Percentiles rank a stretch among this genome's conserved stretches.
These are phyloP conservation scores for Ustilago esculenta DNA, from an alignment of 1,284 basidiomycete species.

Conservation along the genomic window DNA sequence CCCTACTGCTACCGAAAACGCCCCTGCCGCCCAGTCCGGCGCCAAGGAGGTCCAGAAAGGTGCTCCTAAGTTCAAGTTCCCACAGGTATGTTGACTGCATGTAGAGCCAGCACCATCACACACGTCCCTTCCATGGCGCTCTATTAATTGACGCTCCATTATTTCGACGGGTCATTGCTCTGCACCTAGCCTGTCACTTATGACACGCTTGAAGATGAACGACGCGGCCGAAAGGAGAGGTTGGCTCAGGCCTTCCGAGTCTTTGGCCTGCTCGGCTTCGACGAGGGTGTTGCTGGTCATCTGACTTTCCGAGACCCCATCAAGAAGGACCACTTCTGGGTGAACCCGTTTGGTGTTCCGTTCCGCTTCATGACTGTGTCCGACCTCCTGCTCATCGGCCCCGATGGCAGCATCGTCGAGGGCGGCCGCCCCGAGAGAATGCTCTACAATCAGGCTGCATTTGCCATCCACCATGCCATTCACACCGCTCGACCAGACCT, in stretches of 20 bases:
- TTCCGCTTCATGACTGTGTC: slow-evolving; percentile 53
- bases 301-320: slow-evolving; percentile 75
- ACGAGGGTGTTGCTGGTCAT: slow-evolving; percentile 72
- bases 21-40: slow-evolving; percentile 32
- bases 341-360: slow-evolving; percentile 55
- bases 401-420: slow-evolving; percentile 48
- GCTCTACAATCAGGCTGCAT: slow-evolving; percentile 69
- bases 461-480: slow-evolving; percentile 72
- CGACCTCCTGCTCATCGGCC: slow-evolving; percentile 54
- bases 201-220: slow-evolving; percentile 69
- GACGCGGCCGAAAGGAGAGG: slow-evolving; percentile 72
- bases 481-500: slow-evolving; percentile 75
- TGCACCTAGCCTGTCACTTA: slow-evolving; percentile 68
- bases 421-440: slow-evolving; percentile 54
- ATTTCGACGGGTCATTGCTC: too few relatives aligned
- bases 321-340: slow-evolving; percentile 72
- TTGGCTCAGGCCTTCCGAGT: slow-evolving; percentile 72
- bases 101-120: too few relatives aligned
- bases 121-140: too few relatives aligned
- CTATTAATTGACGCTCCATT: too few relatives aligned
- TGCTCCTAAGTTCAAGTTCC: slow-evolving; percentile 52
- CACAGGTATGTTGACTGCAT: slow-evolving; percentile 41
- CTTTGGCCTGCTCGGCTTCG: slow-evolving; percentile 72
- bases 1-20: slow-evolving; percentile 43
- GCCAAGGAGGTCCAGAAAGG: slow-evolving; percentile 53